Evolutionary conservation across 225 moss, liverwort and hornwort species (phyloP).

Genomic region (Bryum argenteum): DNA sequence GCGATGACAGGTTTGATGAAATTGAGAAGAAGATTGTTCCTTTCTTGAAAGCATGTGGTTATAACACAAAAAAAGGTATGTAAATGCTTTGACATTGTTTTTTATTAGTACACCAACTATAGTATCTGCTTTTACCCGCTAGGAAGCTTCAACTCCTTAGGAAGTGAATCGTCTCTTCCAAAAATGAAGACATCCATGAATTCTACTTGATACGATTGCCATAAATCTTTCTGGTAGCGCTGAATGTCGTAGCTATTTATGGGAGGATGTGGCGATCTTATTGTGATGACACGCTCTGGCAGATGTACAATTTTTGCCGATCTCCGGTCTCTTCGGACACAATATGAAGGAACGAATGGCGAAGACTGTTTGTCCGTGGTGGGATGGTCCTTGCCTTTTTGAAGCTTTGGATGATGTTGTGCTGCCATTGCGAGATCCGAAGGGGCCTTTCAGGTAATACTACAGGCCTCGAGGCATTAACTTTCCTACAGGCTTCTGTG

Average conservation of each 20-base stretch:
- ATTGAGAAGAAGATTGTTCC: slow-evolving; percentile 83
- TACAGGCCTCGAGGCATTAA: not conserved
- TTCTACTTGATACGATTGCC: too few relatives aligned
- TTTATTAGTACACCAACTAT: not conserved
- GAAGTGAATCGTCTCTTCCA: too few relatives aligned
- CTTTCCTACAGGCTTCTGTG: not conserved
- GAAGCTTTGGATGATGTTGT: slow-evolving; percentile 91
- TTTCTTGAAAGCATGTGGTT: slow-evolving; percentile 75
- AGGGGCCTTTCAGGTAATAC: slow-evolving; percentile 71
- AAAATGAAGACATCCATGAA: too few relatives aligned
- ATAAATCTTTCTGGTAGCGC: too few relatives aligned
- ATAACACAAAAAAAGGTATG: slow-evolving; percentile 80
- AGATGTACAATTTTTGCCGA: slow-evolving; percentile 92
- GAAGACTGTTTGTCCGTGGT: slow-evolving; percentile 77
- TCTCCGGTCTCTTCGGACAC: slow-evolving; percentile 78
- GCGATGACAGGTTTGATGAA: slow-evolving; percentile 71
- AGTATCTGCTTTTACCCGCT: too few relatives aligned
- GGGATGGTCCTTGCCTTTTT: slow-evolving; percentile 90
- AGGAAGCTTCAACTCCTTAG: too few relatives aligned
- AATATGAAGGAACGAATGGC: slow-evolving; percentile 79
- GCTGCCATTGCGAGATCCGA: slow-evolving; percentile 75
- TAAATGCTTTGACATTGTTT: not conserved
- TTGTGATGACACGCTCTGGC: slow-evolving; percentile 23
- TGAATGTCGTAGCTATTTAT: not conserved
- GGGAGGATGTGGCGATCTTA: not conserved